Evolutionary conservation across 2,329 filamentous ascomycete species (phyloP).

Genomic region (Pyrenochaeta sp.): DNA sequence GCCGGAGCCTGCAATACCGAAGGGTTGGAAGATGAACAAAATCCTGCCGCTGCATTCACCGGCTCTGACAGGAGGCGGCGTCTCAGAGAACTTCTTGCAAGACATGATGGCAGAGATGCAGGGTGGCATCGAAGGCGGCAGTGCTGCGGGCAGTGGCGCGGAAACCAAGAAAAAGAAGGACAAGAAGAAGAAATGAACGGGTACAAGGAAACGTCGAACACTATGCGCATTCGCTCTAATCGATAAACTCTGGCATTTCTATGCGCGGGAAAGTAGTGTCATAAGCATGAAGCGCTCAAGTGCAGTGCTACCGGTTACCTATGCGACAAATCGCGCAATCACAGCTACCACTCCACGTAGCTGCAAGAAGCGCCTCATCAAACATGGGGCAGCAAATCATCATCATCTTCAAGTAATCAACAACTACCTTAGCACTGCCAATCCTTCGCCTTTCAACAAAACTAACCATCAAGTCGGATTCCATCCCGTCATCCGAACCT

Average conservation of each 20-base stretch:
- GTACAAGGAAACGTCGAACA: neutral
- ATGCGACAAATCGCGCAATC: neutral
- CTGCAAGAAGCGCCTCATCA: neutral
- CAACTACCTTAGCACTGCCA: neutral
- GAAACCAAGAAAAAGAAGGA: conserved; percentile 48
- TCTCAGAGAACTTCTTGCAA: conserved; percentile 92
- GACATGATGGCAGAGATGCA: conserved; percentile 97
- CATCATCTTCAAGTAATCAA: neutral
- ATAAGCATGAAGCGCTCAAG: neutral
- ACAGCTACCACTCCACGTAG: neutral
- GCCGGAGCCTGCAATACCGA: conserved; percentile 72
- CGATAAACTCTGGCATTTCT: neutral
- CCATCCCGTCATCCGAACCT: neutral
- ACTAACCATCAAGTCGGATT: neutral
- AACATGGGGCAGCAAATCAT: neutral
- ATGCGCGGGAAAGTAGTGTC: neutral
- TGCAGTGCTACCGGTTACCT: neutral
- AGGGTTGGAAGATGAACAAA: conserved; percentile 89
- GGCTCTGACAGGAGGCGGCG: conserved; percentile 89
- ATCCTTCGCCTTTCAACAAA: neutral
- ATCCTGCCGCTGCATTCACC: conserved; percentile 88
- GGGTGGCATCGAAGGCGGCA: conserved; percentile 41
- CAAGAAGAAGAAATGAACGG: conserved; percentile 49
- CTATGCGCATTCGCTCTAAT: neutral
- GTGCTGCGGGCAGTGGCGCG: conserved; percentile 32